Evolutionary conservation across 139 green algal species (phyloP), one percentile per base, ranked within the genome.

Genomic region (Pleodorina starrii): DNA sequence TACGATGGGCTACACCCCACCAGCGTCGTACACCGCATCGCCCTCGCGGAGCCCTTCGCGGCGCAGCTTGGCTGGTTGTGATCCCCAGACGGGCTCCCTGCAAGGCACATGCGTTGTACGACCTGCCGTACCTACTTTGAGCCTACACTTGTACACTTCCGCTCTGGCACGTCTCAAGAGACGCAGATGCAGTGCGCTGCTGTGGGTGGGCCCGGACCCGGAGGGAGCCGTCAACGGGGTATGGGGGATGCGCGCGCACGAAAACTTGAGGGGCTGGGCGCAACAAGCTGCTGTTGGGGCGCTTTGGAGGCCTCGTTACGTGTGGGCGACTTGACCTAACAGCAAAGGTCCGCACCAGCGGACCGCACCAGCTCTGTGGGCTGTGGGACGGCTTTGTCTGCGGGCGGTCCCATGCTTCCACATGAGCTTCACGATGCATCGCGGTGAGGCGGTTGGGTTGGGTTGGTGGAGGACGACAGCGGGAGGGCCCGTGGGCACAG

Each of bases 1-100:
- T 84, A 51, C 48, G 76, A 84, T n/a, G 48, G 48, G 1, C 7
- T 84, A 5, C 76, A 84, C 48, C 76, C 76, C 76, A 71, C 76
- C 48, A 84, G 76, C 44, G 19, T 38, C 3, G 23, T 12, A 10
- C 76, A 84, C 10, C 32, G 48, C n/a, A 10, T 44, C 16, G 76
- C 40, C 6, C 19, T 84, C 16, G 76, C 76, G 14, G 14, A 69
- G 48, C 76, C 76, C 48, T 84, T 84, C 35, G 76, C 76, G 32
- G 9, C 1, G 35, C 4, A 63, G 29, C 29, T 44, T 11, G 74
- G 74, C 74, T 82, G 74, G 74, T 21, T 11, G 32, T 66, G 29
- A 25, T 2, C 5, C 54, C 21, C 54, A 32, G 54, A 32, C 25
- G 6, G 29, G 54, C 29, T 25, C 9, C 5, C 25, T 25, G 54